Percentiles rank a stretch among this genome's conserved stretches.
phyloP scores from a whole-genome alignment of 257 asterid genomes.

The Verbena officinalis region DNA sequence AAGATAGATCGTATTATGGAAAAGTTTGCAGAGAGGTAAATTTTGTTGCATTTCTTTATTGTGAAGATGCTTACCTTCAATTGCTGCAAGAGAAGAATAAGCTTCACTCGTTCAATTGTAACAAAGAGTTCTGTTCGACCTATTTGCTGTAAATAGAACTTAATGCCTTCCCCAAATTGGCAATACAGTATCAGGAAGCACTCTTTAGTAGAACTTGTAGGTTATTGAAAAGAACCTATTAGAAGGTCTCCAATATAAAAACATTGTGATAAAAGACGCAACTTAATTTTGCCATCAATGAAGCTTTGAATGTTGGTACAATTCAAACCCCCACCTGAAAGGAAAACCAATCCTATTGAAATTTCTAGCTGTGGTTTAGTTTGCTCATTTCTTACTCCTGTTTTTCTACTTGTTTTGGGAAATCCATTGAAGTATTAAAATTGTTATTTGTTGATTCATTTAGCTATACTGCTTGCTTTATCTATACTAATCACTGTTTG shows the following conservation, averaged over 20 bases:
- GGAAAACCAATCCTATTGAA: not conserved
- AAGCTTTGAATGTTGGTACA: not conserved
- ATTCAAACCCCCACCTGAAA: not conserved
- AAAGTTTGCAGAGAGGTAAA: constrained; percentile 96
- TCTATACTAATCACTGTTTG: constrained; percentile 6
- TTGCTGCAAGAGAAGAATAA: constrained; percentile 6
- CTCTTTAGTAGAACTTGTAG: not conserved
- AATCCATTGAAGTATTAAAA: constrained; percentile 11
- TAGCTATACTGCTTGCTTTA: not conserved
- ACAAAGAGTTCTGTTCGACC: constrained; percentile 17
- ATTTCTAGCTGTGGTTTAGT: not conserved
- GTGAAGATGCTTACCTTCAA: constrained; percentile 12
- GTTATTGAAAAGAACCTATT: constrained; percentile 3
- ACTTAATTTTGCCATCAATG: constrained; percentile 1
- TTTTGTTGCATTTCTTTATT: constrained; percentile 16
- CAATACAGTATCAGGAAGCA: not conserved
- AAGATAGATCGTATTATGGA: constrained; percentile 99
- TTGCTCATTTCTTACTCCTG: not conserved
- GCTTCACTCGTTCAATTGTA: constrained; percentile 5
- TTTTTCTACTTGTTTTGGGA: not conserved
- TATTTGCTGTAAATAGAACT: not conserved
- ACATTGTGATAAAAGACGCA: not conserved
- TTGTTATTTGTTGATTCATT: constrained; percentile 16
- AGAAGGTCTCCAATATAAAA: constrained; percentile 2
- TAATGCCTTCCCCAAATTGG: constrained; percentile 15